phyloP scores from a whole-genome alignment of 2,329 filamentous ascomycete species.

The Epicoccum sorghinum region DNA sequence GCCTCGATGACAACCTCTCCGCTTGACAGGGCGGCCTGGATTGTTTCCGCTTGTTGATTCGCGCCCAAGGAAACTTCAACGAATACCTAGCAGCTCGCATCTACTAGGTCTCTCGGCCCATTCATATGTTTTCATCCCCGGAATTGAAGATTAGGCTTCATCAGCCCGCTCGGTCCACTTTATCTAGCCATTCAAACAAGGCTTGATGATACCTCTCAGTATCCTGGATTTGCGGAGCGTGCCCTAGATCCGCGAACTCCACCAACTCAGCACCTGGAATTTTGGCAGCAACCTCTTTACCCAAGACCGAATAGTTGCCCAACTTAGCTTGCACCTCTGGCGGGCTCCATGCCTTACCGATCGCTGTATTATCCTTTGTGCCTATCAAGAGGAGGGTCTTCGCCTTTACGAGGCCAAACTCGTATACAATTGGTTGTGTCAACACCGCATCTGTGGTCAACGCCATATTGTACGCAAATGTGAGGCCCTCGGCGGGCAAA shows the following conservation, averaged over 20 bases:
- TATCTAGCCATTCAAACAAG: conserved; percentile 54
- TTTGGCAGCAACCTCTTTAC: conserved; percentile 51
- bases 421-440: conserved; percentile 59
- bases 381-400: conserved; percentile 59
- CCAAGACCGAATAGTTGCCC: conserved; percentile 59
- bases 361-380: conserved; percentile 60
- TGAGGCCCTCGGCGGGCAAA: conserved; percentile 48
- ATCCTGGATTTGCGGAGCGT: conserved; percentile 61
- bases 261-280: conserved; percentile 55
- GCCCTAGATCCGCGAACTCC: conserved; percentile 57
- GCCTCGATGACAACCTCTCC: background rate
- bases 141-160: background rate
- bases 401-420: conserved; percentile 55
- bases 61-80: no score
- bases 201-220: conserved; percentile 56
- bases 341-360: conserved; percentile 59
- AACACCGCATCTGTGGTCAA: conserved; percentile 62
- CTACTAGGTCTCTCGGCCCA: no score
- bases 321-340: conserved; percentile 40
- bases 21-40: background rate
- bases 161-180: background rate
- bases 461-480: conserved; percentile 57
- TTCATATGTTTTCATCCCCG: no score
- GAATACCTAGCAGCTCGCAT: no score
- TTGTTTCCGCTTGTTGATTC: no score